A percentile compares a stretch with the other conserved stretches of the same genome.
Evolutionary conservation across 257 asterid genomes (phyloP).

Genomic region (Schizonepeta tenuifolia): DNA sequence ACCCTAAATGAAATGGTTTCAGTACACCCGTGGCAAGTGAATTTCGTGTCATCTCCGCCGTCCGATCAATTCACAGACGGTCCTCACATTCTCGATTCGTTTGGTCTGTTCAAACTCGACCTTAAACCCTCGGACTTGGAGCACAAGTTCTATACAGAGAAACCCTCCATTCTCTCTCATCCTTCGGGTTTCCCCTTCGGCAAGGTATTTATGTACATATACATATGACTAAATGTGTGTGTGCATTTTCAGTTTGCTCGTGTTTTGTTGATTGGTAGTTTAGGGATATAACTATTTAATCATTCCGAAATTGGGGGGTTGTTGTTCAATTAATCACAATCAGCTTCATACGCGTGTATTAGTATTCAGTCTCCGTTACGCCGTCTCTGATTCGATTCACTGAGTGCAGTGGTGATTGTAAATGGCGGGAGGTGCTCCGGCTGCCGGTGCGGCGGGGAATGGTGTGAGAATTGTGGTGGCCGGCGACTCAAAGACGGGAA

Average conservation of each 20-base stretch:
- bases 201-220: constrained; percentile 28
- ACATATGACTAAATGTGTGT: neutral
- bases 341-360: constrained; percentile 1
- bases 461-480: constrained; percentile 88
- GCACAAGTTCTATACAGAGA: constrained; percentile 1
- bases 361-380: neutral
- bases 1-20: neutral
- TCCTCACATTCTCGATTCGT: neutral
- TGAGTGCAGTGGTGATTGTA: constrained; percentile 26
- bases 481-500: constrained; percentile 91
- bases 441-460: constrained; percentile 50
- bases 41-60: constrained; percentile 18
- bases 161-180: constrained; percentile 22
- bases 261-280: neutral
- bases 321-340: constrained; percentile 17
- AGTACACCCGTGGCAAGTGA: neutral
- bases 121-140: constrained; percentile 40
- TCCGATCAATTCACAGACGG: constrained; percentile 20
- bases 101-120: neutral
- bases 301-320: constrained; percentile 5
- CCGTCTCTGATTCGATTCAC: constrained; percentile 29
- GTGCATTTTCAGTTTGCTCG: neutral
- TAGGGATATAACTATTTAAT: neutral
- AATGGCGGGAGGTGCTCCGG: constrained; percentile 82
- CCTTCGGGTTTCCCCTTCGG: constrained; percentile 17